Percentiles rank a stretch among this genome's conserved stretches.
These are phyloP conservation scores for Mycena chlorophos DNA, from an alignment of 768 basidiomycete species.

Conservation along the genomic window DNA sequence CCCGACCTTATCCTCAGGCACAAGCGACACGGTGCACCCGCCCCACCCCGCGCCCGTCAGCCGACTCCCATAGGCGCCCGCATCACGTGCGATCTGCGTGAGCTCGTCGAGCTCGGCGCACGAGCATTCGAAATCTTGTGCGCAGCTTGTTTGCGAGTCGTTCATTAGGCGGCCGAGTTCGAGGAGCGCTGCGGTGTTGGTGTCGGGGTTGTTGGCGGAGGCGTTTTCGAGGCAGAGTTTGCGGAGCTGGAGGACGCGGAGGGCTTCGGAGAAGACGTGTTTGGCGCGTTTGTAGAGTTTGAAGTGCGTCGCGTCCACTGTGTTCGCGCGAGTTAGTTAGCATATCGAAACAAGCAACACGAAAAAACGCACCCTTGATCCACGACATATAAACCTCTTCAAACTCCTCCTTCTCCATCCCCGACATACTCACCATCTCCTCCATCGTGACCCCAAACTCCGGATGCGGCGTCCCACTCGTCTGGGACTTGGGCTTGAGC, in stretches of 20 bases:
- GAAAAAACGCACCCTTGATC: slow-evolving; percentile 63
- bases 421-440: slow-evolving; percentile 70
- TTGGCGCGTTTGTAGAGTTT: slow-evolving; percentile 80
- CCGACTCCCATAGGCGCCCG: slow-evolving; percentile 79
- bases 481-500: slow-evolving; percentile 54
- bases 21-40: slow-evolving; percentile 83
- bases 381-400: slow-evolving; percentile 71
- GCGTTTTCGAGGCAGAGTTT: slow-evolving; percentile 56
- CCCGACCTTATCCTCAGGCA: slow-evolving; percentile 61
- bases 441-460: slow-evolving; percentile 69
- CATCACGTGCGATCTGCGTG: slow-evolving; percentile 57
- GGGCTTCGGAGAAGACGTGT: slow-evolving; percentile 80
- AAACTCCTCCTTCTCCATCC: slow-evolving; percentile 56
- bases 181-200: slow-evolving; percentile 36
- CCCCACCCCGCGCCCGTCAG: slow-evolving; percentile 95
- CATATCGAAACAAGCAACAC: not conserved
- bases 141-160: slow-evolving; percentile 72
- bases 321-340: not conserved
- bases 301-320: slow-evolving; percentile 80
- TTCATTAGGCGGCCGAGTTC: slow-evolving; percentile 75
- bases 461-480: slow-evolving; percentile 35
- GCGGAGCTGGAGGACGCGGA: slow-evolving; percentile 79
- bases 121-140: slow-evolving; percentile 72
- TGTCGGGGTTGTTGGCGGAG: slow-evolving; percentile 20
- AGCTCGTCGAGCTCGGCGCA: slow-evolving; percentile 78